Conservation (phyloP, 768 basidiomycete species). For the Xerocomus potaroensis region DNA sequence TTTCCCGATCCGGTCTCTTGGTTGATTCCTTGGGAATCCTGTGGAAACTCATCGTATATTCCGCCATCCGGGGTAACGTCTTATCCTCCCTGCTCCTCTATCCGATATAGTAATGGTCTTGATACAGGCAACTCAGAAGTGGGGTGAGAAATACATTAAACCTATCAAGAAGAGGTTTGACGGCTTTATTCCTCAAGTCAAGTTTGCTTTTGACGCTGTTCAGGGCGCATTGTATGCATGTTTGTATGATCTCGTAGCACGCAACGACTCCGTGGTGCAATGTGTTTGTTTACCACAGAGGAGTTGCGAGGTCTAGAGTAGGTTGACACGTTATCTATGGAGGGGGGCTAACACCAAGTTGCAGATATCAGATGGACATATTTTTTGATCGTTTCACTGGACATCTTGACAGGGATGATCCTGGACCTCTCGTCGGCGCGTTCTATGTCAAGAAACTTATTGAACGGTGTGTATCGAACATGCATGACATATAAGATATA, state of each 20-base stretch:
- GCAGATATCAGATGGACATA: conserved; percentile 37
- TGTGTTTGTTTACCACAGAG: conserved; percentile 30
- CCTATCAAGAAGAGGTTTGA: conserved; percentile 35
- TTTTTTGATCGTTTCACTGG: conserved; percentile 33
- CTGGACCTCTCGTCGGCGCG: conserved; percentile 35
- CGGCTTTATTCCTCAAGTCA: conserved; percentile 30
- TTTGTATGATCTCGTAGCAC: conserved; percentile 38
- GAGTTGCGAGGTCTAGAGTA: conserved; percentile 38
- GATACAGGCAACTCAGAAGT: conserved; percentile 16
- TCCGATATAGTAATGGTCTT: too few relatives aligned
- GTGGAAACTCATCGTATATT: conserved; percentile 13
- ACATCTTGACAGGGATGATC: conserved; percentile 18
- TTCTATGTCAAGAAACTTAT: conserved; percentile 37
- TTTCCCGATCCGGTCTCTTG: conserved; percentile 34
- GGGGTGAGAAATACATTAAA: conserved; percentile 35
- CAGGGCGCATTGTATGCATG: conserved; percentile 41
- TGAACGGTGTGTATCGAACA: conserved; percentile 26
- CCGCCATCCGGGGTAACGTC: too few relatives aligned
- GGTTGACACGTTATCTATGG: conserved; percentile 1
- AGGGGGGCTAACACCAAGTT: not conserved
- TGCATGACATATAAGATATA: too few relatives aligned
- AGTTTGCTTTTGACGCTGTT: conserved; percentile 27
- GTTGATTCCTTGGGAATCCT: conserved; percentile 38
- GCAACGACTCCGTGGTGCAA: conserved; percentile 37
- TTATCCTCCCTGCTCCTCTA: too few relatives aligned